These are phyloP conservation scores for Daldinia decipiens DNA, from an alignment of 495 filamentous ascomycete genomes.

Conservation along the genomic window DNA sequence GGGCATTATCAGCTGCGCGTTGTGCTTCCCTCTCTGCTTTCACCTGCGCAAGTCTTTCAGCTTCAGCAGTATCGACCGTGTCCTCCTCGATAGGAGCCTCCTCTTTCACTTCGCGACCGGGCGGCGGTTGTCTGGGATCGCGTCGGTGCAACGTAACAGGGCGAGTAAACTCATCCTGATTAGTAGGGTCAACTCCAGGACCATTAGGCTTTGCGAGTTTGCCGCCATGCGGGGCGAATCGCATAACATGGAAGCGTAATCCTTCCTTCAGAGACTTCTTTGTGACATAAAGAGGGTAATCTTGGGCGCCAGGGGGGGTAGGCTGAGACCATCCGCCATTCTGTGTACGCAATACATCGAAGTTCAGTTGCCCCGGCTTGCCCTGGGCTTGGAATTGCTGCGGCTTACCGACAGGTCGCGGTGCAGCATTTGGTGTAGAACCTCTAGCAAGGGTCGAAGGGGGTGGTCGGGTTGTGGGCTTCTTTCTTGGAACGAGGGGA, in stretches of 20 bases:
- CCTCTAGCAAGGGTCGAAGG: conserved; percentile 44
- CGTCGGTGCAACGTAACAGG: conserved; percentile 90
- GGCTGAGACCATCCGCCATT: conserved; percentile 71
- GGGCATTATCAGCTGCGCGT: conserved; percentile 81
- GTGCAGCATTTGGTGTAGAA: neutral
- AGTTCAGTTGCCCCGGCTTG: conserved; percentile 27
- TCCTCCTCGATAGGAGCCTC: conserved; percentile 62
- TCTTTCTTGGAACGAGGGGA: conserved; percentile 75
- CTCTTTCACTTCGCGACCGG: conserved; percentile 62
- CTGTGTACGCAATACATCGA: conserved; percentile 51
- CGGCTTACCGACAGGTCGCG: conserved; percentile 18
- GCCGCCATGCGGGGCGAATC: conserved; percentile 60
- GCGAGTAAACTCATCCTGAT: conserved; percentile 83
- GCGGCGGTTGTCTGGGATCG: conserved; percentile 78
- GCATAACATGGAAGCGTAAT: conserved; percentile 85
- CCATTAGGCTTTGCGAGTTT: conserved; percentile 47
- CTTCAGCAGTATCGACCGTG: conserved; percentile 72
- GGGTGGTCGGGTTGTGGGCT: conserved; percentile 45
- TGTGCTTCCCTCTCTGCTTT: conserved; percentile 84
- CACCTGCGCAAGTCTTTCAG: conserved; percentile 66
- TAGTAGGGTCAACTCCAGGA: conserved; percentile 69
- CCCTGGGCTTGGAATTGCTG: conserved; percentile 11
- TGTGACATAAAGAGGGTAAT: conserved; percentile 81
- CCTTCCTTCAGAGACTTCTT: conserved; percentile 82
- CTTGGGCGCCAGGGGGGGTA: conserved; percentile 62